Evolutionary conservation across 768 basidiomycete genomes (phyloP).

Genomic region (Chlorophyllum brunneum): DNA sequence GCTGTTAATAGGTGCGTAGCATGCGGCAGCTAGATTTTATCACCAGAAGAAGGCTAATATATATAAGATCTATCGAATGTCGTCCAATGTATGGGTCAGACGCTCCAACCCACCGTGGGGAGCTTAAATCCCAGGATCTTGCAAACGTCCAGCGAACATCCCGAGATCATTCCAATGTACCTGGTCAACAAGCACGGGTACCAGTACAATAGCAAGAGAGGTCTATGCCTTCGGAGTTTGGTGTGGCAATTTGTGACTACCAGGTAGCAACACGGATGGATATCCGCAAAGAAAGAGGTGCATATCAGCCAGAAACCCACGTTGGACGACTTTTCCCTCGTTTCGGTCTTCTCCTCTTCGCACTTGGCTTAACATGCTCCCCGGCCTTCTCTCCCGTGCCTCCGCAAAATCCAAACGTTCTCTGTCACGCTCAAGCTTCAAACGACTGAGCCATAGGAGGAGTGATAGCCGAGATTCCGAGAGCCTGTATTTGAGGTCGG

Average conservation of each 20-base stretch:
- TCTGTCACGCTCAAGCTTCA: conserved; percentile 39
- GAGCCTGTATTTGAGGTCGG: background rate
- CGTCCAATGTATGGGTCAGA: background rate
- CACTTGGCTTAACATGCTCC: conserved; percentile 81
- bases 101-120: too few species aligned
- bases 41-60: background rate
- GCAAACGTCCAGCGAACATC: too few species aligned
- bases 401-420: conserved; percentile 56
- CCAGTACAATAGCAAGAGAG: too few species aligned
- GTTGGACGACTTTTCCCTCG: conserved; percentile 87
- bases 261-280: too few species aligned
- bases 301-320: too few species aligned
- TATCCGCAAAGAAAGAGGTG: too few species aligned
- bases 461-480: conserved; percentile 10
- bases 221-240: too few species aligned
- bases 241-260: too few species aligned
- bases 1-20: background rate
- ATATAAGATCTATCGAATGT: background rate
- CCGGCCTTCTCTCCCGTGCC: conserved; percentile 69
- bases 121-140: too few species aligned
- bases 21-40: background rate
- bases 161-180: too few species aligned
- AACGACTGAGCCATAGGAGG: background rate
- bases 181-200: too few species aligned
- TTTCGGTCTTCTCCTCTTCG: conserved; percentile 89